phyloP scores from a whole-genome alignment of 495 filamentous ascomycete species.

The Polyplosphaeria fusca region DNA sequence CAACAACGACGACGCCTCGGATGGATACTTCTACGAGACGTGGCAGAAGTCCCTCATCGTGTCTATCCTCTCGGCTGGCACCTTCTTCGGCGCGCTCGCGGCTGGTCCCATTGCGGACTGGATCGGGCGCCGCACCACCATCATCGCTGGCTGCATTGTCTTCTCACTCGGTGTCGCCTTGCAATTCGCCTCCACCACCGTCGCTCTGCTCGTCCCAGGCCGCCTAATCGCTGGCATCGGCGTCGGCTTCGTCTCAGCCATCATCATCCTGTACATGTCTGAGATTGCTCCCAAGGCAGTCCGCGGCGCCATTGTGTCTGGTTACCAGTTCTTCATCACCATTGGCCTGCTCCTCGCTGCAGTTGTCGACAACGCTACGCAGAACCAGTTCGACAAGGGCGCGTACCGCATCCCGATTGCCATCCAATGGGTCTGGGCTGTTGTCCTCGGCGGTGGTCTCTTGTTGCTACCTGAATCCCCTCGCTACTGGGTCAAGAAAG shows the following conservation, averaged over 20 bases:
- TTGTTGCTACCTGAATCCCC: conserved; percentile 78
- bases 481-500: conserved; percentile 76
- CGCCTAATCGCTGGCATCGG: conserved; percentile 79
- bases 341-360: conserved; percentile 75
- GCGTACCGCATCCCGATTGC: conserved; percentile 81
- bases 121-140: conserved; percentile 41
- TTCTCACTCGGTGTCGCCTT: conserved; percentile 43
- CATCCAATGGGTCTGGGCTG: conserved; percentile 74
- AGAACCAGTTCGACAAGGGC: conserved; percentile 55
- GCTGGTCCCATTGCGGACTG: conserved; percentile 42
- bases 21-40: conserved; percentile 20
- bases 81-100: conserved; percentile 45
- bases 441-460: conserved; percentile 71
- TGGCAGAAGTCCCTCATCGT: conserved; percentile 52
- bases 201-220: conserved; percentile 70
- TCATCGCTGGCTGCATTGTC: conserved; percentile 42
- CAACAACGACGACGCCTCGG: no score
- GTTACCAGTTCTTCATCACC: conserved; percentile 82
- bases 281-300: conserved; percentile 79
- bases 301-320: conserved; percentile 74
- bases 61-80: conserved; percentile 44
- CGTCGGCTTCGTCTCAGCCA: conserved; percentile 76
- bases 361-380: conserved; percentile 69
- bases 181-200: conserved; percentile 46
- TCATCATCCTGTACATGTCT: conserved; percentile 71